Base-by-base conservation (phyloP, 257 asterid species). In the Eustoma russellianum region DNA sequence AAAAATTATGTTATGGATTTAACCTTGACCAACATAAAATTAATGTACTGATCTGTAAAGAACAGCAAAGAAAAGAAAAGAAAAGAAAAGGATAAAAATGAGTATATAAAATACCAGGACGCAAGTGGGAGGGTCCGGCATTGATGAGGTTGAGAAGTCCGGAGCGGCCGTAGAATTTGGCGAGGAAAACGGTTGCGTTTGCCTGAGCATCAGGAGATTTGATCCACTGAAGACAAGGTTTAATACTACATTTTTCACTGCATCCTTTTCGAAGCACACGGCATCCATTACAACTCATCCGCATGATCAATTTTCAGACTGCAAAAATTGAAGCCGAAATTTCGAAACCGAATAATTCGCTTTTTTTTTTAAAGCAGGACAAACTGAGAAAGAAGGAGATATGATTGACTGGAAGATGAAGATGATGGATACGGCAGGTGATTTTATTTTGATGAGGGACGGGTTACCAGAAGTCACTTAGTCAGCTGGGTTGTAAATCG, bases 281-380 rank as follows among this genome's bases (percentile, higher is more conserved):
- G 61, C 81, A 75, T 9, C 81, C 81, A 55, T 75, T 75, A 55
- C 81, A 75, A 53, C 81, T 75, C 74, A 75, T 57, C 57, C 81
- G 65, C 75, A 70, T 67, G 51, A 40, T 46, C 44, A 50, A 2
- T 46, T n/a, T n/a, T 48, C 30, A 15, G 5, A 12, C 11, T 28
- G 3, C 40, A 10, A 2, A 24, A 13, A 2, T 10, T 9, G 10
- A 5, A 16, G 28, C 17, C 14, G 11, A 19, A 24, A 35, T 0
- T n/a, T 2, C 8, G 5, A 28, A 55, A 41, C n/a, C 34, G 19
- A 6, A 1, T n/a, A n/a, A n/a, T n/a, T n/a, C n/a, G n/a, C n/a
- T n/a, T n/a, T n/a, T n/a, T n/a, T n/a, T n/a, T n/a, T n/a, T n/a
- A 13, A 5, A 43, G 30, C n/a, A n/a, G n/a, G 53, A 3, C 0